These are phyloP conservation scores for Solanum paucissectum DNA, from an alignment of 257 asterid genomes.

Conservation along the genomic window DNA sequence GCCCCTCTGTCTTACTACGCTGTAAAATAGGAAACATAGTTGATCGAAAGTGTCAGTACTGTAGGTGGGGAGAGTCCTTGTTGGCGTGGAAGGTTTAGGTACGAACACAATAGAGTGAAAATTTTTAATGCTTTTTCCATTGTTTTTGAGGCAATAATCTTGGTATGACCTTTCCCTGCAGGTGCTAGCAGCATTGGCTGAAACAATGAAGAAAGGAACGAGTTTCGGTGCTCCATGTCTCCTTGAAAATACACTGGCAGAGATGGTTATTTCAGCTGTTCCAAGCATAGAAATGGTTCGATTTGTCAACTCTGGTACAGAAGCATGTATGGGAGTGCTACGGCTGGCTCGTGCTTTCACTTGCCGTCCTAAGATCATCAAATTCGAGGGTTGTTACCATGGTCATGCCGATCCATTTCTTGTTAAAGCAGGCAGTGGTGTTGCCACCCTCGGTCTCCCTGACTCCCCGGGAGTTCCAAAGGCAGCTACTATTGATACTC, in stretches of 20 bases:
- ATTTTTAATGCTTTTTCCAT: background rate
- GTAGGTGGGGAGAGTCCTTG: background rate
- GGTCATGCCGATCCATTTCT: conserved; percentile 99
- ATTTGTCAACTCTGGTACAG: conserved; percentile 97
- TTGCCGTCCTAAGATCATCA: conserved; percentile 66
- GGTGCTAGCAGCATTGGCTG: conserved; percentile 89
- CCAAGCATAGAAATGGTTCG: conserved; percentile 98
- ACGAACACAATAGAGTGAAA: background rate
- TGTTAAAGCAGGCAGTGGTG: conserved; percentile 99
- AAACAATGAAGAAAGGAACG: conserved; percentile 97
- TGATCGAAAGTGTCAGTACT: background rate
- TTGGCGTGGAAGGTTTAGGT: background rate
- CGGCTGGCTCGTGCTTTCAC: conserved; percentile 96
- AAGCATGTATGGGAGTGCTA: conserved; percentile 96
- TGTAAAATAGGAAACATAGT: background rate
- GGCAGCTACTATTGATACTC: conserved; percentile 57
- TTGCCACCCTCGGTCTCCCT: conserved; percentile 93
- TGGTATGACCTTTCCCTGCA: conserved; percentile 6
- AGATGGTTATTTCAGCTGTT: conserved; percentile 93
- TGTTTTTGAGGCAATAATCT: background rate
- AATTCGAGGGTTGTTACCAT: conserved; percentile 98
- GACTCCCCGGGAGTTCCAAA: conserved; percentile 99
- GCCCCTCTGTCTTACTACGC: background rate
- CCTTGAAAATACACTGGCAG: conserved; percentile 81
- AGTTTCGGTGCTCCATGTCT: conserved; percentile 99